Evolutionary conservation across 2,329 filamentous ascomycete species (phyloP), one percentile per base, ranked within the genome.

Genomic region (Pseudogymnoascus sp.): DNA sequence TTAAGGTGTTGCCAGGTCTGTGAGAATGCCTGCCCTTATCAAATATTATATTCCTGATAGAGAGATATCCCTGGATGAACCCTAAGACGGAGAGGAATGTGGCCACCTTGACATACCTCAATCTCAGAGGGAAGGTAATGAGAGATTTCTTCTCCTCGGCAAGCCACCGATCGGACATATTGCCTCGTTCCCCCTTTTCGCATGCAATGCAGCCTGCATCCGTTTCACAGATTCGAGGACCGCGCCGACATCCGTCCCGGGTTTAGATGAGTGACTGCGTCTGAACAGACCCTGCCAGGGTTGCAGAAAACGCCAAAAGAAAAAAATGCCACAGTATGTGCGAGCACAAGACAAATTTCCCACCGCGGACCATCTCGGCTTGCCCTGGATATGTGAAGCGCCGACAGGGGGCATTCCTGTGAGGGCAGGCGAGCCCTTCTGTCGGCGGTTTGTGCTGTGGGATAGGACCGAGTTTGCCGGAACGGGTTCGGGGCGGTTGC

Each of bases 11-110:
- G 8, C 25, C 43, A 30, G n/a, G 43, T 50, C 18, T 30, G n/a
- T 53, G 9, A 33, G 28, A 15, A 53, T 53, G 47, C 47, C 47
- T 53, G 47, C 5, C 11, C 28, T 53, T 53, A 33, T 53, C 15
- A 53, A 53, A 33, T 53, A 53, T 33, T 50, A 50, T 33, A 33
- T 53, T 53, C 33, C n/a, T 33, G n/a, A 53, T 53, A 53, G 43
- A 53, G 22, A 53, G 28, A 33, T 33, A 53, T 53, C 47, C 47
- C 47, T 53, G 47, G 47, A 20, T 20, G 33, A 33, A 33, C 25
- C 47, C 47, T 33, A 53, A 18, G 28, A 20, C 2, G 47, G 5
- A 9, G 28, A 53, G 47, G 47, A 53, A 53, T 53, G 47, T 33
- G 47, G 47, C 28, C 47, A 53, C 9, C 33, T 33, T 8, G 47